A percentile compares a stretch with the other conserved stretches of the same genome.
phyloP scores from a whole-genome alignment of 257 asterid species.

The Rubia yunnanensis region DNA sequence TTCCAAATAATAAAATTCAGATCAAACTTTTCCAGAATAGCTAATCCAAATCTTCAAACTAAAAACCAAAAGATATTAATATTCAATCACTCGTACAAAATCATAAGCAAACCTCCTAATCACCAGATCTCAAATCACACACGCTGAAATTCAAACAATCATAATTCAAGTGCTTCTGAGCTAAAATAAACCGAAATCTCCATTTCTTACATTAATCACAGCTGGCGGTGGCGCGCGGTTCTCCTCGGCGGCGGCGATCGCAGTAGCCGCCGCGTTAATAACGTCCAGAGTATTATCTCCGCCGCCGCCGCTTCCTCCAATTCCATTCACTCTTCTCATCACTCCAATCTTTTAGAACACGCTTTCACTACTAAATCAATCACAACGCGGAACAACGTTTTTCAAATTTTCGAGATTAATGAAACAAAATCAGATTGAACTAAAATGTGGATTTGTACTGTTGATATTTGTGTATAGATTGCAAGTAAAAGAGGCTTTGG shows the following conservation, averaged over 20 bases:
- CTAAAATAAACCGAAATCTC: neutral
- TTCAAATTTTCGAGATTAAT: neutral
- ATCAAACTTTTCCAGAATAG: neutral
- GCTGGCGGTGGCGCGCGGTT: constrained; percentile 41
- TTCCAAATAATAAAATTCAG: neutral
- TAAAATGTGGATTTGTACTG: neutral
- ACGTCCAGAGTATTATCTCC: constrained; percentile 52
- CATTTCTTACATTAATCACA: constrained; percentile 45
- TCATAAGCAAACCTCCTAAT: neutral
- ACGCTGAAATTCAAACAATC: neutral
- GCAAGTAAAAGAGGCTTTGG: constrained; percentile 20
- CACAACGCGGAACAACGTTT: too few species aligned
- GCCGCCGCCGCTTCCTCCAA: constrained; percentile 8
- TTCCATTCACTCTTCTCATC: constrained; percentile 8
- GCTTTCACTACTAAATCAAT: neutral
- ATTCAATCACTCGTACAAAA: neutral
- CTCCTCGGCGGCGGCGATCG: constrained; percentile 60
- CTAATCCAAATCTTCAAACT: constrained; percentile 1
- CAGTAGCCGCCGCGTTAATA: constrained; percentile 88
- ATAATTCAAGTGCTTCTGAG: neutral
- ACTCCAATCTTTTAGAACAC: neutral
- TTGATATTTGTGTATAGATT: constrained; percentile 9
- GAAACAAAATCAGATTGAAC: neutral
- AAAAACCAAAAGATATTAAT: neutral
- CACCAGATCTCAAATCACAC: constrained; percentile 13